Percentiles rank a stretch among this genome's conserved stretches.
phyloP scores from a whole-genome alignment of 2,329 filamentous ascomycete genomes.

The Mycosphaerelloides madeirae region DNA sequence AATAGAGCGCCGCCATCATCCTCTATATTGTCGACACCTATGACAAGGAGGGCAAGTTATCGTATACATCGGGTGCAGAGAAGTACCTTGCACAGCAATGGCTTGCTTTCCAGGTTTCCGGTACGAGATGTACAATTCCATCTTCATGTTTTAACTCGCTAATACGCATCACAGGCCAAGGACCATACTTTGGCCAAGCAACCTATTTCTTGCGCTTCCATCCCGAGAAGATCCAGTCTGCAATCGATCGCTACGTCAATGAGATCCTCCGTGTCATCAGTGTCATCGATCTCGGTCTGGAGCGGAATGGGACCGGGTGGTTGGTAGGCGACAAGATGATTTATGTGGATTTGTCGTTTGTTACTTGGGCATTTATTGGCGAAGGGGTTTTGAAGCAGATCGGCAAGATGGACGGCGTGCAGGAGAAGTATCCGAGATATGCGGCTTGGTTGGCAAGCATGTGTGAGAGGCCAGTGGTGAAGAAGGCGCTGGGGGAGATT shows the following conservation, averaged over 20 bases:
- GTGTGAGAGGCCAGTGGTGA: too few relatives aligned
- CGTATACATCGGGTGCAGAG: slow-evolving; percentile 23
- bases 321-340: slow-evolving; percentile 42
- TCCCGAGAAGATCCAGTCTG: slow-evolving; percentile 40
- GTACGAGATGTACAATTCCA: neutral
- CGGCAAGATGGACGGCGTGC: too few relatives aligned
- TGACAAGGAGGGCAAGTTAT: slow-evolving; percentile 28
- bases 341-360: slow-evolving; percentile 37
- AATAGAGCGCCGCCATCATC: slow-evolving; percentile 29
- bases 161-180: slow-evolving; percentile 18
- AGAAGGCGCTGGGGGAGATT: too few relatives aligned
- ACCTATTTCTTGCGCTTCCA: slow-evolving; percentile 33
- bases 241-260: slow-evolving; percentile 42
- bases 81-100: slow-evolving; percentile 28
- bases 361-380: slow-evolving; percentile 8
- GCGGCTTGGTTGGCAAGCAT: too few relatives aligned
- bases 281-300: slow-evolving; percentile 41
- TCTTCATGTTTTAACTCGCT: neutral
- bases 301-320: slow-evolving; percentile 32
- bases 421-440: too few relatives aligned
- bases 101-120: slow-evolving; percentile 32
- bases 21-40: slow-evolving; percentile 33
- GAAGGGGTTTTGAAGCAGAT: too few relatives aligned
- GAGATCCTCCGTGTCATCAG: slow-evolving; percentile 44
- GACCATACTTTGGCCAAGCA: slow-evolving; percentile 41